These are phyloP conservation scores for Aspergillus affinis DNA, from an alignment of 495 filamentous ascomycete species.

Conservation along the genomic window DNA sequence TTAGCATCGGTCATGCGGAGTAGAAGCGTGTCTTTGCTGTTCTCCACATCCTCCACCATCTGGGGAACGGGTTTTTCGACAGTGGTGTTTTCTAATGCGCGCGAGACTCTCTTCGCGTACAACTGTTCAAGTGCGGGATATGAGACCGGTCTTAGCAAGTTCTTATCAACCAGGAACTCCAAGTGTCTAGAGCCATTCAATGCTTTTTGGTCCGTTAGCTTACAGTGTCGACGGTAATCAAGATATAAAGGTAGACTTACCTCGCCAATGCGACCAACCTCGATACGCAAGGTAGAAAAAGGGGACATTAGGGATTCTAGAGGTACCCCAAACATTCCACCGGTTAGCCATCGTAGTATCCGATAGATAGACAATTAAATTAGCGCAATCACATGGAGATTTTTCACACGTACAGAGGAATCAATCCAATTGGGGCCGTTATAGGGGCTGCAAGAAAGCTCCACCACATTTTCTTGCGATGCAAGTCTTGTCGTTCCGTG, in stretches of 20 bases:
- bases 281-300: conserved; percentile 95
- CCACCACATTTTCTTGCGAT: conserved; percentile 73
- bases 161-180: conserved; percentile 71
- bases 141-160: conserved; percentile 62
- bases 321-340: background rate
- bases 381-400: background rate
- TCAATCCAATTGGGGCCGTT: conserved; percentile 73
- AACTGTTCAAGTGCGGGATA: conserved; percentile 67
- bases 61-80: conserved; percentile 28
- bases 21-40: conserved; percentile 58
- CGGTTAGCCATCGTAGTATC: background rate
- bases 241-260: conserved; percentile 30
- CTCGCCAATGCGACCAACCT: conserved; percentile 68
- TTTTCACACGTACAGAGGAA: conserved; percentile 70
- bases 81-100: conserved; percentile 21
- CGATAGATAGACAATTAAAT: background rate
- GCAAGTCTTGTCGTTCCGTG: conserved; percentile 77
- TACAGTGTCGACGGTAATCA: background rate
- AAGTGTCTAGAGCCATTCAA: conserved; percentile 82
- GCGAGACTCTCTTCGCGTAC: conserved; percentile 55
- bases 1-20: conserved; percentile 56
- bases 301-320: conserved; percentile 88
- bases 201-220: conserved; percentile 43
- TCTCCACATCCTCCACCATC: conserved; percentile 42
- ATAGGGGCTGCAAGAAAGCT: conserved; percentile 81